A percentile compares a stretch with the other conserved stretches of the same genome.
phyloP scores from a whole-genome alignment of 2,329 filamentous ascomycete genomes.

The Aureobasidium sp. region DNA sequence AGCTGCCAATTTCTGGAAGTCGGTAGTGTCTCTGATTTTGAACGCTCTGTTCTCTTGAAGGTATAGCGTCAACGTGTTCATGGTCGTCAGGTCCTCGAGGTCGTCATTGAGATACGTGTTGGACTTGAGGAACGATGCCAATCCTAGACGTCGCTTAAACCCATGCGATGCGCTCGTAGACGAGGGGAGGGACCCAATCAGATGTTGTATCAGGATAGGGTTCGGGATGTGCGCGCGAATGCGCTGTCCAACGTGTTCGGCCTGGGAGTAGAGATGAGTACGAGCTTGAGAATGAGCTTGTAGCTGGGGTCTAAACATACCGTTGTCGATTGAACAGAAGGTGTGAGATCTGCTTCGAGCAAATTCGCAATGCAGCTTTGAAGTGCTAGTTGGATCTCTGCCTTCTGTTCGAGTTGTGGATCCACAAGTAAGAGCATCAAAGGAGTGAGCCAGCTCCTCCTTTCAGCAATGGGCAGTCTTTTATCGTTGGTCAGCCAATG shows the following conservation, averaged over 20 bases:
- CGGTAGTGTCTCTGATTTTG: constrained; percentile 46
- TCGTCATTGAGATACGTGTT: constrained; percentile 1
- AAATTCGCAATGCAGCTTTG: constrained; percentile 30
- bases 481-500: not conserved
- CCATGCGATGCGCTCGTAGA: constrained; percentile 47
- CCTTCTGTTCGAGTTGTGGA: constrained; percentile 24
- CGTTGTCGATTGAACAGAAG: constrained; percentile 19
- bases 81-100: not conserved
- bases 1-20: constrained; percentile 64
- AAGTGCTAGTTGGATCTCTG: constrained; percentile 21
- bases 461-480: constrained; percentile 39
- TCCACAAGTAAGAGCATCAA: constrained; percentile 28
- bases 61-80: constrained; percentile 1
- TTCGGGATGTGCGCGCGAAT: constrained; percentile 35
- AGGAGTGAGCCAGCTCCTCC: constrained; percentile 34
- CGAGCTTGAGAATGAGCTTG: constrained; percentile 15
- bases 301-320: constrained; percentile 14
- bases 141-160: constrained; percentile 59
- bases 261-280: constrained; percentile 17
- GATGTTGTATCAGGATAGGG: constrained; percentile 48
- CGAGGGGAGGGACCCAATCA: constrained; percentile 54
- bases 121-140: constrained; percentile 52
- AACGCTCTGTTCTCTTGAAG: constrained; percentile 36
- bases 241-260: not conserved
- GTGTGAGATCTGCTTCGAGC: constrained; percentile 24